Evolutionary conservation across 2,329 filamentous ascomycete species (phyloP).

Genomic region (Alternaria metachromatica): DNA sequence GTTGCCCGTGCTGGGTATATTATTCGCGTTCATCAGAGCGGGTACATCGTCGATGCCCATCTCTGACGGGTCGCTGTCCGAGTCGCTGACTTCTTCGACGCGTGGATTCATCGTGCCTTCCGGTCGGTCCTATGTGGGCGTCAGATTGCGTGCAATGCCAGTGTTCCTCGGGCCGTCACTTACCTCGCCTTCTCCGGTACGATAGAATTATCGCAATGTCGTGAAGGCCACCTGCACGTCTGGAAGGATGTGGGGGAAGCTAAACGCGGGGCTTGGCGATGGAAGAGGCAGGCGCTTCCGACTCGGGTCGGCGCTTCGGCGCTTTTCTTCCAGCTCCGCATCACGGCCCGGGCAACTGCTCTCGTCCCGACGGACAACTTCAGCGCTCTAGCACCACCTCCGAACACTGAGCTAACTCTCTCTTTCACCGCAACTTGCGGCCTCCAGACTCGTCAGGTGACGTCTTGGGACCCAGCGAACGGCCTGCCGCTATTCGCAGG

Average conservation of each 20-base stretch:
- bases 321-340: not conserved
- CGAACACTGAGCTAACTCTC: not conserved
- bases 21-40: slow-evolving; percentile 55
- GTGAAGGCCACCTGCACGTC: slow-evolving; percentile 3
- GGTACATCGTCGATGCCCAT: slow-evolving; percentile 86
- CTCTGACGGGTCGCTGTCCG: slow-evolving; percentile 70
- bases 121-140: slow-evolving; percentile 44
- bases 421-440: slow-evolving; percentile 7
- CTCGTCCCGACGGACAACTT: slow-evolving; percentile 4
- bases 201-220: not conserved
- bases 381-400: not conserved
- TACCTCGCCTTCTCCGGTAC: slow-evolving; percentile 1
- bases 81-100: slow-evolving; percentile 91
- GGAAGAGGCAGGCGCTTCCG: slow-evolving; percentile 1
- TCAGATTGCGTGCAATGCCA: not conserved
- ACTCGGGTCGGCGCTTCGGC: slow-evolving; percentile 3
- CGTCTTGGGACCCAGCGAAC: not conserved
- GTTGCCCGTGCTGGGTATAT: slow-evolving; percentile 37
- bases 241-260: slow-evolving; percentile 11
- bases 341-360: slow-evolving; percentile 8
- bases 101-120: slow-evolving; percentile 64
- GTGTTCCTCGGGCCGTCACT: not conserved
- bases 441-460: not conserved
- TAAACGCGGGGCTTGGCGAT: slow-evolving; percentile 16
- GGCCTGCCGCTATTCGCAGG: not conserved